Evolutionary conservation across 495 filamentous ascomycete genomes (phyloP).

Genomic region (Viridothelium virens): DNA sequence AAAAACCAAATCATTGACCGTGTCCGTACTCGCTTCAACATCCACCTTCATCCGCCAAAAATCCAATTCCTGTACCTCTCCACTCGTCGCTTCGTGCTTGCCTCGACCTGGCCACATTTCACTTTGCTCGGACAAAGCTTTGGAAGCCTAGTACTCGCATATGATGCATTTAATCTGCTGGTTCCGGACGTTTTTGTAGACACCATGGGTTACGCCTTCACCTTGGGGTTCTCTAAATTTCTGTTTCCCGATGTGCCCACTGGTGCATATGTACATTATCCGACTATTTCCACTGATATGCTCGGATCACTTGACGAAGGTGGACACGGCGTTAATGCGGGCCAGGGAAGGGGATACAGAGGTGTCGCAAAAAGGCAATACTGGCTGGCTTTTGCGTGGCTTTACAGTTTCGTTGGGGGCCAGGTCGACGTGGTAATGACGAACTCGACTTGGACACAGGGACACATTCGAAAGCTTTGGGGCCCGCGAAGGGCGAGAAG

Average conservation of each 20-base stretch:
- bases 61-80: conserved; percentile 83
- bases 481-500: conserved; percentile 44
- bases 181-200: conserved; percentile 93
- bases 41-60: conserved; percentile 73
- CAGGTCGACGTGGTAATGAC: conserved; percentile 90
- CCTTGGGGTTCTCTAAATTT: conserved; percentile 69
- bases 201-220: conserved; percentile 97
- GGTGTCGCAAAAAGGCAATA: conserved; percentile 67
- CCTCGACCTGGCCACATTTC: conserved; percentile 81
- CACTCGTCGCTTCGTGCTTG: conserved; percentile 74
- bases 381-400: conserved; percentile 73
- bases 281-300: conserved; percentile 98
- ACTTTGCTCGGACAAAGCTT: conserved; percentile 90
- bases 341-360: conserved; percentile 59
- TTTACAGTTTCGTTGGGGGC: conserved; percentile 74
- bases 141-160: conserved; percentile 76
- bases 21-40: conserved; percentile 86
- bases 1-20: conserved; percentile 70
- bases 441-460: conserved; percentile 89
- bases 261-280: conserved; percentile 93
- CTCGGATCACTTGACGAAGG: conserved; percentile 66
- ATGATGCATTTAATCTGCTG: conserved; percentile 85
- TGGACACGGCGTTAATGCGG: conserved; percentile 72
- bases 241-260: conserved; percentile 78
- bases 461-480: conserved; percentile 77